These are phyloP conservation scores for Helianthus tuberosus DNA, from an alignment of 129 eudicot genomes.

Conservation along the genomic window DNA sequence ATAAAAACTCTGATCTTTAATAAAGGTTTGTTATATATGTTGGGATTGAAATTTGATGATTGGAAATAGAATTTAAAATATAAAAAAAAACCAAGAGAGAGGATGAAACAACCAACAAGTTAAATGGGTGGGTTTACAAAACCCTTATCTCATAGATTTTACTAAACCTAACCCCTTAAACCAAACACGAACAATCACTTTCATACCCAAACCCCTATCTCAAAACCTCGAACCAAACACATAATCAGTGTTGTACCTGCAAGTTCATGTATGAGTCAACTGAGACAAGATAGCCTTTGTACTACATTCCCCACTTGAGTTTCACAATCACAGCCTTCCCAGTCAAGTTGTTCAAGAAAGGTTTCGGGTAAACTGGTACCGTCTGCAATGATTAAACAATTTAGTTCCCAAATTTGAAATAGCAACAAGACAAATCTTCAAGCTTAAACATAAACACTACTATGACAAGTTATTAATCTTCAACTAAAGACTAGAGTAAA, in stretches of 20 bases:
- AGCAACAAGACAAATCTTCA: neutral
- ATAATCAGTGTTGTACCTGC: slow-evolving; percentile 49
- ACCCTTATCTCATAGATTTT: too few species aligned
- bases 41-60: too few species aligned
- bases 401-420: slow-evolving; percentile 13
- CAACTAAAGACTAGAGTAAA: too few species aligned
- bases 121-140: too few species aligned
- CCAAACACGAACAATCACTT: neutral
- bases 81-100: too few species aligned
- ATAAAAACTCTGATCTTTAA: too few species aligned
- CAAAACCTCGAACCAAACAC: neutral
- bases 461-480: neutral
- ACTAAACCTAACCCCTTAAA: too few species aligned
- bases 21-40: too few species aligned
- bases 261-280: slow-evolving; percentile 89
- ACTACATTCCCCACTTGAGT: slow-evolving; percentile 94
- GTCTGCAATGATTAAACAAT: slow-evolving; percentile 46
- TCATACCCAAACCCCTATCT: too few species aligned
- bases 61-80: too few species aligned
- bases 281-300: slow-evolving; percentile 86
- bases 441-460: neutral
- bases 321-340: slow-evolving; percentile 86
- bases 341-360: slow-evolving; percentile 86
- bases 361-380: slow-evolving; percentile 83
- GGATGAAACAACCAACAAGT: too few species aligned